Evolutionary conservation across 2,329 filamentous ascomycete genomes (phyloP).

Genomic region (Thermoascus crustaceus): DNA sequence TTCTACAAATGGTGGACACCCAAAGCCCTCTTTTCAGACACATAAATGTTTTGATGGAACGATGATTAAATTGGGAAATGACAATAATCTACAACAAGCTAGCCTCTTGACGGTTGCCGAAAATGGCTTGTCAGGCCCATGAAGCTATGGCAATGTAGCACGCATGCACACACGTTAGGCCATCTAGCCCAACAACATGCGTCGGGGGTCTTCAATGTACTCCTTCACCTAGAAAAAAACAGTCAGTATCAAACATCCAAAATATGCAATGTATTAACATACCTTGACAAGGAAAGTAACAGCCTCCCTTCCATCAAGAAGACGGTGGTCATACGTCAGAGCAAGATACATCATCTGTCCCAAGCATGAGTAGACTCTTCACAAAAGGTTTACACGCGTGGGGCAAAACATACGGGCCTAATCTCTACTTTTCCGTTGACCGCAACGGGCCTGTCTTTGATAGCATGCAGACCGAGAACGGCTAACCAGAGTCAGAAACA

Average conservation of each 20-base stretch:
- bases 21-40: no score
- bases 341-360: conserved; percentile 95
- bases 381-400: neutral
- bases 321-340: conserved; percentile 92
- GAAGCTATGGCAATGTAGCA: no score
- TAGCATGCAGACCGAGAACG: conserved; percentile 87
- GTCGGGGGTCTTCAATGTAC: conserved; percentile 88
- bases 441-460: conserved; percentile 86
- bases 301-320: conserved; percentile 89
- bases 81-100: no score
- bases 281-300: conserved; percentile 90
- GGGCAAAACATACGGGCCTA: conserved; percentile 52
- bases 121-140: no score
- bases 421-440: conserved; percentile 93
- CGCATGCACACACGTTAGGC: neutral
- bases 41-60: no score
- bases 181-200: conserved; percentile 63
- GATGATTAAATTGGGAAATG: no score
- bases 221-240: conserved; percentile 60
- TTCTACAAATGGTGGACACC: no score
- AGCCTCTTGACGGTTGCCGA: no score
- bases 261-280: conserved; percentile 8
- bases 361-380: conserved; percentile 9
- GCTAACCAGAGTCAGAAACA: conserved; percentile 34
- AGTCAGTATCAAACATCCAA: conserved; percentile 6